Percentiles rank a stretch among this genome's conserved stretches.
Evolutionary conservation across 441 rosid genomes (phyloP).

Genomic region (Erodium texanum): DNA sequence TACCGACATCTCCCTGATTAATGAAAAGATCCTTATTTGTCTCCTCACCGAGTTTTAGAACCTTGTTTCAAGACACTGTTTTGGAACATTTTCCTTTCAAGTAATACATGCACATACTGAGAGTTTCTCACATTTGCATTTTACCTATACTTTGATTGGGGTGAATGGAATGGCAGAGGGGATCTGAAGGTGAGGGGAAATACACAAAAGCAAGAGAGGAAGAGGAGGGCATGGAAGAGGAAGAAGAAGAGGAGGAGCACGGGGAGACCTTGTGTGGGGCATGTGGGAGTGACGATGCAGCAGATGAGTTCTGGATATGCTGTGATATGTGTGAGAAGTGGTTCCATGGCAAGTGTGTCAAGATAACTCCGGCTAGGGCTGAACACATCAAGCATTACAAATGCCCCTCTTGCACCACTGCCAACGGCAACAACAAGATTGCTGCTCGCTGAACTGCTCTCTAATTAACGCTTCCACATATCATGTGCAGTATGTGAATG

Average conservation of each 20-base stretch:
- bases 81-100: too few species aligned
- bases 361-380: slow-evolving; percentile 94
- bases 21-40: too few species aligned
- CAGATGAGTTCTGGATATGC: slow-evolving; percentile 91
- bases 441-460: slow-evolving; percentile 36
- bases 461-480: too few species aligned
- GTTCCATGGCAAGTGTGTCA: slow-evolving; percentile 97
- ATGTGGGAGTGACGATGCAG: slow-evolving; percentile 77
- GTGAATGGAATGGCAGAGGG: slow-evolving; percentile 39
- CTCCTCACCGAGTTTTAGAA: too few species aligned
- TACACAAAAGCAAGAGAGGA: slow-evolving; percentile 40
- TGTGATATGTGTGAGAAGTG: slow-evolving; percentile 85
- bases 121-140: too few species aligned
- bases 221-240: slow-evolving; percentile 62
- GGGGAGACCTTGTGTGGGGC: slow-evolving; percentile 70
- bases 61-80: too few species aligned
- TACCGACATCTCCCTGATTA: too few species aligned
- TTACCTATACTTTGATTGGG: too few species aligned
- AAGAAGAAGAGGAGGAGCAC: slow-evolving; percentile 67
- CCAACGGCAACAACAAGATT: slow-evolving; percentile 83
- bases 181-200: slow-evolving; percentile 41
- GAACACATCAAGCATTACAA: slow-evolving; percentile 93
- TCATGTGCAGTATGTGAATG: neutral
- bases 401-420: slow-evolving; percentile 48
- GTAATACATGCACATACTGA: too few species aligned